Conservation (phyloP, 176 grass and related monocot species). For the Rhynchospora breviuscula region DNA sequence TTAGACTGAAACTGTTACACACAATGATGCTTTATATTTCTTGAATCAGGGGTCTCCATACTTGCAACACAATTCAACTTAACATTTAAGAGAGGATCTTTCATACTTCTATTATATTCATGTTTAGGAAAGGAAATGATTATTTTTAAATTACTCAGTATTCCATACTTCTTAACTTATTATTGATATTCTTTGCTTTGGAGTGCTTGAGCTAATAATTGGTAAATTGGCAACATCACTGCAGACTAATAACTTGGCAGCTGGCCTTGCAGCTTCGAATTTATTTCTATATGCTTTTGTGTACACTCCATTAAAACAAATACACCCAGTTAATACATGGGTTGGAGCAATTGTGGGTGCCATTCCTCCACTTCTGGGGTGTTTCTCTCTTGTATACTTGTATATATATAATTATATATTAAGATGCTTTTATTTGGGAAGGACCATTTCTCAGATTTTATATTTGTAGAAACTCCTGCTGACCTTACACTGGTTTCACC, state of each 20-base stretch:
- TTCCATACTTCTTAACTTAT: background rate
- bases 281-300: conserved; percentile 92
- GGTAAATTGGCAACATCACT: conserved; percentile 56
- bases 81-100: background rate
- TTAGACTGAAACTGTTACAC: background rate
- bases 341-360: conserved; percentile 95
- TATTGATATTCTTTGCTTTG: conserved; percentile 14
- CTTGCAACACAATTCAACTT: background rate
- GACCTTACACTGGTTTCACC: no score
- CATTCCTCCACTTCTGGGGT: conserved; percentile 97
- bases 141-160: background rate
- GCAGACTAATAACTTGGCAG: conserved; percentile 82
- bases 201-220: conserved; percentile 37
- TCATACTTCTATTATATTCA: background rate
- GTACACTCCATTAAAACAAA: conserved; percentile 96
- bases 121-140: background rate
- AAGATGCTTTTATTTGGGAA: no score
- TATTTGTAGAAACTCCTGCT: no score
- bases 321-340: conserved; percentile 98
- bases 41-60: background rate
- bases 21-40: background rate
- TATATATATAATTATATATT: conserved; percentile 10
- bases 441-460: no score
- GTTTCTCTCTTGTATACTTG: conserved; percentile 22
- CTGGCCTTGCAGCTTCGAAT: conserved; percentile 83